Evolutionary conservation across 257 asterid genomes (phyloP), one percentile per base, ranked within the genome.

Genomic region (Solanum acaule): DNA sequence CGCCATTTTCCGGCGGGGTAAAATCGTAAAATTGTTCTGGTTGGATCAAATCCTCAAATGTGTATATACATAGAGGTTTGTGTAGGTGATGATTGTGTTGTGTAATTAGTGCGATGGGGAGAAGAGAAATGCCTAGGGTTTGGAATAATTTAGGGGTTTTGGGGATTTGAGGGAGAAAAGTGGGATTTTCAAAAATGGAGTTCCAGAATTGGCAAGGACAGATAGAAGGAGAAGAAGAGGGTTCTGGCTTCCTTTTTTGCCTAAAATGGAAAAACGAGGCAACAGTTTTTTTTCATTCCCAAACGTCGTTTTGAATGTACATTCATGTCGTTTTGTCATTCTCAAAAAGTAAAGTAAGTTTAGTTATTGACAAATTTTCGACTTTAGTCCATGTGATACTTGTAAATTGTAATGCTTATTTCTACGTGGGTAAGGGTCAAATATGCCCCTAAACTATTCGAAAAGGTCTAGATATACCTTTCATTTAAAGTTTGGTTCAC

Each of bases 1-100:
- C 70, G 92, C 92, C 93, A 92, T 92, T 79, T 20, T 31, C 46
- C 4, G 78, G 52, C 68, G 40, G 52, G 61, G 31, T 9, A 63
- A 72, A 9, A 38, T 38, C 31, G 87, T 67, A 85, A 85, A 65
- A 1, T 12, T 38, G 13, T 42, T 61, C 38, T 29, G 9, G 14
- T 49, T 65, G 49, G 81, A 87, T 76, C 86, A 87, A 65, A 75
- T 11, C 23, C 6, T 65, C 70, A 86, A 63, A 37, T 63, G 27
- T 23, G 11, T 84, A 59, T 61, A 59, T 23, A 61, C 70, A 84
- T 37, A 42, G 67, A 59, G 25, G 49, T 59, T 84, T 61, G 87
- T 33, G 71, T 84, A 67, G 15, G 65, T 38, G 31, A 86, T 86
- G 88, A 86, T 86, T 86, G 42, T 68, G 83, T 68, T n/a, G 88